phyloP scores from a whole-genome alignment of 2,329 filamentous ascomycete species.

The Knufia fluminis region DNA sequence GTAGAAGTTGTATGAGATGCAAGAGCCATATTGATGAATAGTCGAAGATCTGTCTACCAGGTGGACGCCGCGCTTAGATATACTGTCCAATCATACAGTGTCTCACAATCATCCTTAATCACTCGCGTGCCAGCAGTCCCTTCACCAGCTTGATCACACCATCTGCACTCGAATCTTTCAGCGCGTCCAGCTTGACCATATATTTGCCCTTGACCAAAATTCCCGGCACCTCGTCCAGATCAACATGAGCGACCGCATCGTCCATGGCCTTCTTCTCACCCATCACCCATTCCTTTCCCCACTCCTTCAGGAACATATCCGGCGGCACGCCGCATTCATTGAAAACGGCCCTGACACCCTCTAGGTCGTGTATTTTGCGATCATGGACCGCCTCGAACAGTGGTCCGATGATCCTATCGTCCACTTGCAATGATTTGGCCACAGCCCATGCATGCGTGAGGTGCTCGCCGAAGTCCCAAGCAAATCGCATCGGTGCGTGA shows the following conservation, averaged over 20 bases:
- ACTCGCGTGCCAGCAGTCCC: neutral
- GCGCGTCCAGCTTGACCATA: neutral
- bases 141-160: neutral
- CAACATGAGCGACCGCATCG: neutral
- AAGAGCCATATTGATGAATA: too few species aligned
- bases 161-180: too few species aligned
- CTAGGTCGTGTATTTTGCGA: neutral
- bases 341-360: neutral
- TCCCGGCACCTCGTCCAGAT: neutral
- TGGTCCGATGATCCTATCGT: neutral
- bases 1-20: too few species aligned
- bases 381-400: neutral
- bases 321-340: too few species aligned
- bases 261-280: neutral
- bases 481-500: neutral
- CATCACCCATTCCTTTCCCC: neutral
- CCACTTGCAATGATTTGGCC: neutral
- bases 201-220: too few species aligned
- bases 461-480: too few species aligned
- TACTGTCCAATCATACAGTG: too few species aligned
- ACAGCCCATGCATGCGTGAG: slow-evolving; percentile 2
- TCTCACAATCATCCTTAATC: neutral
- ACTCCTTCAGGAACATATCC: too few species aligned
- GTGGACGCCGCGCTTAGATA: too few species aligned
- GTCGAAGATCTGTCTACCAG: too few species aligned